Base-by-base conservation (phyloP, 2,329 filamentous ascomycete genomes). In the Lasiodiplodia theobromae region DNA sequence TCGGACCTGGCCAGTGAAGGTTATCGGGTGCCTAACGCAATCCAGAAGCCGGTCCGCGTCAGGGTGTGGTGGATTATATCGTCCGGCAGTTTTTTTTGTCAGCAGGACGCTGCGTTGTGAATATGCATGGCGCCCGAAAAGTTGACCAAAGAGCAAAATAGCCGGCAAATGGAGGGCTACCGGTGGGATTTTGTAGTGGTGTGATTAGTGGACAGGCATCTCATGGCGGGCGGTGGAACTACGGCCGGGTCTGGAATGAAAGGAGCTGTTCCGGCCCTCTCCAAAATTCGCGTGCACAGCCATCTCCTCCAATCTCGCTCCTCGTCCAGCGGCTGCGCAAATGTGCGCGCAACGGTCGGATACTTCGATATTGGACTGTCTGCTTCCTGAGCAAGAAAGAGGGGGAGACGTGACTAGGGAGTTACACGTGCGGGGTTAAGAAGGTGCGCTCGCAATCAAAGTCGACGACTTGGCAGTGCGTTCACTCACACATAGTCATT, bases 301-400 rank as follows among this genome's bases (percentile, higher is more conserved):
- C 60, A 38, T 64, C 44, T 64, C 60, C 60, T 64, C 60, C 16
- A 64, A 64, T 64, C 60, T 64, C 60, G 31, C 28, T 37, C 47
- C n/a, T 64, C 60, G 18, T 14, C n/a, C 16, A 16, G 10, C 44
- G 10, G n/a, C 23, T 47, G 57, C 25, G 5, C 38, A 25, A 21
- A 10, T 14, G 53, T 28, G 31, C 53, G 53, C 53, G 31, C 54
- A 28, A 25, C 57, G 23, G 38, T 3, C 23, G 57, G 38, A n/a
- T 37, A 18, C n/a, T 25, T 16, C 18, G 25, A 51, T 3, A 21
- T n/a, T 25, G 58, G 6, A 23, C 21, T 23, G n/a, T 18, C 25
- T 16, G 21, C 37, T 18, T 18, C n/a, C 5, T 31, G 37, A 3
- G 16, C 31, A 38, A 25, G 25, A 11, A 18, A 7, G 21, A 8